Conservation (phyloP, 345 rosid species). For the Lenwebbia sp. region DNA sequence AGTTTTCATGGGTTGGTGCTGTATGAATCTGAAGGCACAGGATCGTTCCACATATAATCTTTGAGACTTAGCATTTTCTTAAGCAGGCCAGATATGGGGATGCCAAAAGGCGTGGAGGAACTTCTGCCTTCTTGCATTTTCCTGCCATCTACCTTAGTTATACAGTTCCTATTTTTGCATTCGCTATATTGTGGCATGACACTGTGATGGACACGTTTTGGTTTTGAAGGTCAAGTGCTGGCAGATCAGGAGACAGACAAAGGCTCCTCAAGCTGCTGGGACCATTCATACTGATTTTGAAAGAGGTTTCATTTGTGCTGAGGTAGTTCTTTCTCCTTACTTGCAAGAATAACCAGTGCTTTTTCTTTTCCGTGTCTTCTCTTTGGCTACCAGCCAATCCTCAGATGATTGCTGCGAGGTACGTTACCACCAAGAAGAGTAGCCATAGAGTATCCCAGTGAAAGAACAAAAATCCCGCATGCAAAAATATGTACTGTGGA, state of each 20-base stretch:
- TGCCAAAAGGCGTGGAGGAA: neutral
- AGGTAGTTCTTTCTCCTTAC: conserved; percentile 36
- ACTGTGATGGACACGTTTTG: neutral
- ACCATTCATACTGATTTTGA: conserved; percentile 90
- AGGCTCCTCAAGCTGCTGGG: conserved; percentile 99
- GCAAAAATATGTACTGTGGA: neutral
- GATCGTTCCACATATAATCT: neutral
- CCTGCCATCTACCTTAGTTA: neutral
- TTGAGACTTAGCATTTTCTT: neutral
- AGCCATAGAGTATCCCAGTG: neutral
- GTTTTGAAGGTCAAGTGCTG: conserved; percentile 85
- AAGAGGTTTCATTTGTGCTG: conserved; percentile 96
- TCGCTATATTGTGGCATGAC: neutral
- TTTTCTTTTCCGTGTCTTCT: neutral
- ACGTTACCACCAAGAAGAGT: neutral
- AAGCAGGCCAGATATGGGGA: neutral
- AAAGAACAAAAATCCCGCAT: neutral
- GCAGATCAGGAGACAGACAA: conserved; percentile 89
- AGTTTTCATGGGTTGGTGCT: neutral
- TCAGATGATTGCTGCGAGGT: neutral
- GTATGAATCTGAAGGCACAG: neutral
- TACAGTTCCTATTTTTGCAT: neutral
- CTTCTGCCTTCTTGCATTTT: neutral
- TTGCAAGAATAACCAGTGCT: neutral
- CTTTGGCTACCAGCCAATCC: neutral